A percentile compares a stretch with the other conserved stretches of the same genome.
These are phyloP conservation scores for Termitomyces sp. DNA, from an alignment of 768 basidiomycete species.

Conservation along the genomic window DNA sequence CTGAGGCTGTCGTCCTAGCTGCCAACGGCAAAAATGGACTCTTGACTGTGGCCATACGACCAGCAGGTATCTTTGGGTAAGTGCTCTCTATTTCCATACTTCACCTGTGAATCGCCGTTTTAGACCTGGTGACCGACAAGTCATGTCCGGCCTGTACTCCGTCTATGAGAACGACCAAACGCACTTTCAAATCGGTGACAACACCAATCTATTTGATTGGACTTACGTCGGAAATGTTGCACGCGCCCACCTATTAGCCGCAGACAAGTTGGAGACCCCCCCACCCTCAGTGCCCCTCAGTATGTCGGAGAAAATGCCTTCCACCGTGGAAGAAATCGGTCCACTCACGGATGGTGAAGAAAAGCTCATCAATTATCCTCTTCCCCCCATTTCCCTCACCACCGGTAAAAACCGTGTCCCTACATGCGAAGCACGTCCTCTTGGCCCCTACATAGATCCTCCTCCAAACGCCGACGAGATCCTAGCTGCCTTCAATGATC, in stretches of 20 bases:
- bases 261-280: constrained; percentile 70
- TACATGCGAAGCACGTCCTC: constrained; percentile 72
- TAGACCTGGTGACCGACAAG: constrained; percentile 90
- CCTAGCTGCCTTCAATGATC: constrained; percentile 48
- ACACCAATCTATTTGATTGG: constrained; percentile 92
- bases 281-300: constrained; percentile 37
- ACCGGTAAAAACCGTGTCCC: constrained; percentile 63
- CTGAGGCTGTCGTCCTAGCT: constrained; percentile 74
- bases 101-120: constrained; percentile 3
- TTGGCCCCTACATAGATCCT: constrained; percentile 72
- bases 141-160: constrained; percentile 70
- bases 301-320: constrained; percentile 28
- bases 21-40: constrained; percentile 85
- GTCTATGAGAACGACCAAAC: constrained; percentile 81
- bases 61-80: constrained; percentile 94
- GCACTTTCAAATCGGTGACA: constrained; percentile 90
- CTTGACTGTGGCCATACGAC: constrained; percentile 84
- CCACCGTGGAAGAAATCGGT: constrained; percentile 30
- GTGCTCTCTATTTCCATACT: constrained; percentile 16
- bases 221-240: constrained; percentile 97
- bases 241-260: constrained; percentile 88
- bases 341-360: constrained; percentile 36
- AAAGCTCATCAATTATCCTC: constrained; percentile 39
- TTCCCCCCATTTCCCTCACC: constrained; percentile 61
- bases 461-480: constrained; percentile 54